Evolutionary conservation across 2,329 filamentous ascomycete genomes (phyloP).

Genomic region (Beauveria brongniartii): DNA sequence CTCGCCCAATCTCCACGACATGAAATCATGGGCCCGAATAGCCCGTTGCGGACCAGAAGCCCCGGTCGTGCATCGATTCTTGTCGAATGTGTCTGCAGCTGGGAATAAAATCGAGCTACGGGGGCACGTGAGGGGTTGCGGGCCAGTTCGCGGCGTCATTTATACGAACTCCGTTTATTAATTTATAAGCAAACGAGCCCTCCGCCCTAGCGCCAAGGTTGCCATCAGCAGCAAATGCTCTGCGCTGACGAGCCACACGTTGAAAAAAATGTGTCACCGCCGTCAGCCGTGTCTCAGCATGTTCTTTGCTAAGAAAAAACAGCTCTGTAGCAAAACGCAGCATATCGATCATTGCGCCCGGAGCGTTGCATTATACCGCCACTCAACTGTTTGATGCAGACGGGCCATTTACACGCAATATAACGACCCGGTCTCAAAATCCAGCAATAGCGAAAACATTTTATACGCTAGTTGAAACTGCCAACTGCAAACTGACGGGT

Average conservation of each 20-base stretch:
- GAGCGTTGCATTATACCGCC: background rate
- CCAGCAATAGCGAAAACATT: background rate
- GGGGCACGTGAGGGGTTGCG: background rate
- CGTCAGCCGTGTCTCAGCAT: background rate
- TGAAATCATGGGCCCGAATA: background rate
- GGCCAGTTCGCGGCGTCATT: background rate
- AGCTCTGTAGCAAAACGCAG: background rate
- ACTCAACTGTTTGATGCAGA: background rate
- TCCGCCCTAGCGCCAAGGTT: background rate
- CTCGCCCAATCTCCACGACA: background rate
- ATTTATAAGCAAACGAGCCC: background rate
- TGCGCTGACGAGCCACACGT: background rate
- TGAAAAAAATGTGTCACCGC: background rate
- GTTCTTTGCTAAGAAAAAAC: too few species aligned
- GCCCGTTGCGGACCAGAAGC: slow-evolving; percentile 3
- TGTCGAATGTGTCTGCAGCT: background rate
- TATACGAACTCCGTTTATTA: background rate
- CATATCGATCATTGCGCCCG: background rate
- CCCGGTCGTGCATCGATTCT: background rate
- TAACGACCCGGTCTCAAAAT: too few species aligned
- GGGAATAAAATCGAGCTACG: background rate
- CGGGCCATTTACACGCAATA: background rate
- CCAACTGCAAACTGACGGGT: too few species aligned
- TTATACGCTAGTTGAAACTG: too few species aligned
- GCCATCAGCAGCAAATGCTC: background rate